Base-by-base conservation (phyloP, 2,329 filamentous ascomycete genomes). In the Harringtonia lauricola region DNA sequence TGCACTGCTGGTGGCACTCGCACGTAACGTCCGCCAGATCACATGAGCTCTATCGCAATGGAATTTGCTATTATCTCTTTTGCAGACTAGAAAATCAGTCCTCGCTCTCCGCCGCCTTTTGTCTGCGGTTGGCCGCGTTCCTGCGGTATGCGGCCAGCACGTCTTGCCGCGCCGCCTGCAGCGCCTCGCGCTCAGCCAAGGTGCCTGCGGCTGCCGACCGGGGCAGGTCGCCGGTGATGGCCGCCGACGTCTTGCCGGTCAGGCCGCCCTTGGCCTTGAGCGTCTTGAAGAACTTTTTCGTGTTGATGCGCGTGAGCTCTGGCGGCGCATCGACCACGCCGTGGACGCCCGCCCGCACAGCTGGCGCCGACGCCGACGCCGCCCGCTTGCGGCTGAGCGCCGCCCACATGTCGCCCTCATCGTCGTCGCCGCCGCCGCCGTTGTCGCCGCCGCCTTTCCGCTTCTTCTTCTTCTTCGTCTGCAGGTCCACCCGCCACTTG, bases 241-340 rank as follows among this genome's bases (percentile, higher is more conserved):
- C 15, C 7, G 18, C 19, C 1, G 3, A 15, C 7, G 17, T 36
- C 6, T 3, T 14, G 1, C 26, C 35, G 4, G 36, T 37, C 3
- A 24, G 40, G 3, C 14, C 44, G 8, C 10, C 17, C 3, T 36
- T 35, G 13, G 26, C 34, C 26, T 37, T 81, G 3, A 7, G 10
- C 12, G 26, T 30, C n/a, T 22, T 8, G n/a, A 45, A 45, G 57
- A 83, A 76, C 58, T 83, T 81, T 52, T 77, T 79, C 57, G 77
- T 77, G 48, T 60, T 58, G 62, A 74, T 71, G 48, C 73, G 79
- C 51, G 76, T 73, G 43, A 94, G 71, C 49, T 76, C 74, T 0
- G 89, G 88, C 26, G 89, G 89, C 31, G 85, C 88, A 54, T 80
- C 70, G 3, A 76, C 87, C 24, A 89, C 68, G 49, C 76, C 74